These are phyloP conservation scores for Elymus sibiricus DNA, from an alignment of 176 grass and related monocot species.

Conservation along the genomic window DNA sequence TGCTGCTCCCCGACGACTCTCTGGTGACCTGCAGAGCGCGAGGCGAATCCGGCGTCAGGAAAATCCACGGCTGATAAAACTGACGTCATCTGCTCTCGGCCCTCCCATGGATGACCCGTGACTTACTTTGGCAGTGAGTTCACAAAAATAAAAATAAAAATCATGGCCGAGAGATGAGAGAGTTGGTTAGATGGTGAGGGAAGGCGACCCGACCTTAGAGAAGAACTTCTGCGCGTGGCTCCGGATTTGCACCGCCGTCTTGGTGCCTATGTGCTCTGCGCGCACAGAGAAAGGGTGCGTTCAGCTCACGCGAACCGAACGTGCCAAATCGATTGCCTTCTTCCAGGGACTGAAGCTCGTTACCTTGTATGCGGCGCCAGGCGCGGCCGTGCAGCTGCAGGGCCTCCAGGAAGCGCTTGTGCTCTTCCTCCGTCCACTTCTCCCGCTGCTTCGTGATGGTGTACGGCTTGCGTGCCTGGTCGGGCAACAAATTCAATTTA, in stretches of 20 bases:
- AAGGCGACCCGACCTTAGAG: conserved; percentile 67
- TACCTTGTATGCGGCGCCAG: conserved; percentile 93
- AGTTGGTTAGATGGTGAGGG: conserved; percentile 2
- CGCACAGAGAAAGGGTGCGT: neutral
- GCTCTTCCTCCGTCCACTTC: conserved; percentile 92
- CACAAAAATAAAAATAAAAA: neutral
- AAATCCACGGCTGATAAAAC: neutral
- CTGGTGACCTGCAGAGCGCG: conserved; percentile 45
- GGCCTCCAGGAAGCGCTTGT: conserved; percentile 82
- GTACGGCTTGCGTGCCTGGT: conserved; percentile 91
- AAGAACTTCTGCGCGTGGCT: conserved; percentile 99
- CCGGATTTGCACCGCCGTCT: conserved; percentile 93
- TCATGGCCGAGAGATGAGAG: conserved; percentile 25
- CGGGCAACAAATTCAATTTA: neutral
- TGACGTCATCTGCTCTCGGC: neutral
- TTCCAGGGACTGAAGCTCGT: neutral
- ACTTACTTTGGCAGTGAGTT: conserved; percentile 42
- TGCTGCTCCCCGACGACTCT: conserved; percentile 43
- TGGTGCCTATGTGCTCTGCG: conserved; percentile 88
- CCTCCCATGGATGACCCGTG: conserved; percentile 31
- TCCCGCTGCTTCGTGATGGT: conserved; percentile 95
- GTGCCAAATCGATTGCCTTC: no score
- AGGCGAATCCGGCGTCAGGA: conserved; percentile 15
- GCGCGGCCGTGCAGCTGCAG: conserved; percentile 80
- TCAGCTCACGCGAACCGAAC: neutral